A percentile compares a stretch with the other conserved stretches of the same genome.
phyloP scores from a whole-genome alignment of 2,329 filamentous ascomycete genomes.

The Pseudogymnoascus sp. region DNA sequence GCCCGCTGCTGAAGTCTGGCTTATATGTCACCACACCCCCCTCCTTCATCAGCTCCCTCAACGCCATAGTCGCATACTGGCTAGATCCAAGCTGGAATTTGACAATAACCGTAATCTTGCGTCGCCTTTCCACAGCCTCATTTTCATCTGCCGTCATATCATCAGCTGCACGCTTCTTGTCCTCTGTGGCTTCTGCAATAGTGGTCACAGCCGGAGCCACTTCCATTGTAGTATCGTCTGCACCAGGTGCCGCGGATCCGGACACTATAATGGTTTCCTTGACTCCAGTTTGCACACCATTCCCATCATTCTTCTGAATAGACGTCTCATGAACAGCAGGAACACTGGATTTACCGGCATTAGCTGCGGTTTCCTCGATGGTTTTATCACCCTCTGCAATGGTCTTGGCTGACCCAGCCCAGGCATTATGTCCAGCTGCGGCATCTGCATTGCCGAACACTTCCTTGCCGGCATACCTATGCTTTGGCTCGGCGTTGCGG shows the following conservation, averaged over 20 bases:
- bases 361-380: neutral
- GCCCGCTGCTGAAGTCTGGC: conserved; percentile 45
- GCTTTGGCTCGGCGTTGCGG: neutral
- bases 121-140: conserved; percentile 1
- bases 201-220: neutral
- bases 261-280: conserved; percentile 9
- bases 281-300: conserved; percentile 17
- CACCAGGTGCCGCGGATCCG: neutral
- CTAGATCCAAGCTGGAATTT: conserved; percentile 70
- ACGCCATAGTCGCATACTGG: conserved; percentile 76
- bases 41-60: conserved; percentile 70
- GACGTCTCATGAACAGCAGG: conserved; percentile 23
- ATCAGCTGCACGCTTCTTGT: neutral
- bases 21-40: conserved; percentile 52
- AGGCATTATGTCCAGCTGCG: conserved; percentile 20
- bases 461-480: neutral
- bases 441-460: neutral
- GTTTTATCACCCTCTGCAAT: neutral
- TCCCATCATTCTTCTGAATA: conserved; percentile 27
- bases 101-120: conserved; percentile 58
- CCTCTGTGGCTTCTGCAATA: neutral
- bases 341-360: conserved; percentile 16
- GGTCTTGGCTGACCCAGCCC: conserved; percentile 19
- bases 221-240: neutral
- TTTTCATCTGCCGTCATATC: neutral